Conservation (phyloP, 345 rosid species). For the Cochlearia excelsa region DNA sequence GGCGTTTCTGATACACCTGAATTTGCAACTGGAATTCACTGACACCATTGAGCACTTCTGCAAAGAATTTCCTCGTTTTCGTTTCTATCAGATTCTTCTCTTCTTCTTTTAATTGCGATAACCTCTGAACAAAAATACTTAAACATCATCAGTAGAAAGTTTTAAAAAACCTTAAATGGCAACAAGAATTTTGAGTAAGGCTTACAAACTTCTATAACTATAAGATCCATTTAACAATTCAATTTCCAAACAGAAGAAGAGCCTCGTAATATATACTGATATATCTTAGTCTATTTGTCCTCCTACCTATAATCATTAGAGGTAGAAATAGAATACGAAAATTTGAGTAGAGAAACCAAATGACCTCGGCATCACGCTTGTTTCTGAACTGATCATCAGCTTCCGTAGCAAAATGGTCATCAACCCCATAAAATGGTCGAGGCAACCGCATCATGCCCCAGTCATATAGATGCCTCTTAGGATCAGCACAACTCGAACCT, state of each 20-base stretch:
- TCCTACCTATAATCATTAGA: too few species aligned
- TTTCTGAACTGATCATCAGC: slow-evolving; percentile 86
- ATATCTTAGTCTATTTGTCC: too few species aligned
- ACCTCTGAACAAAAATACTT: slow-evolving; percentile 52
- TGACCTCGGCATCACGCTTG: slow-evolving; percentile 96
- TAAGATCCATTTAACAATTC: too few species aligned
- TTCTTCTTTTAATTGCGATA: slow-evolving; percentile 81
- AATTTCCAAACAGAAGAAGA: too few species aligned
- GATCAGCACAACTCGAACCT: slow-evolving; percentile 59
- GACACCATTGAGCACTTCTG: slow-evolving; percentile 81
- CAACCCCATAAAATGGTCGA: slow-evolving; percentile 76
- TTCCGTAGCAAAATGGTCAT: slow-evolving; percentile 84
- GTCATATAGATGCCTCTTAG: slow-evolving; percentile 73
- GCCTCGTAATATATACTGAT: too few species aligned
- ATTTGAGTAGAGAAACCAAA: not conserved
- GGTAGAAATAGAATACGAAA: too few species aligned
- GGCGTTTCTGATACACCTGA: slow-evolving; percentile 78
- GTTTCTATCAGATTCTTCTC: slow-evolving; percentile 76
- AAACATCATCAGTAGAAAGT: not conserved
- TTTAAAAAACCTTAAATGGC: not conserved
- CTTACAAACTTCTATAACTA: too few species aligned
- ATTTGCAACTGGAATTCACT: slow-evolving; percentile 85
- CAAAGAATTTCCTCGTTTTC: slow-evolving; percentile 76
- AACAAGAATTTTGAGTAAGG: too few species aligned
- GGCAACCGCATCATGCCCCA: slow-evolving; percentile 94